Evolutionary conservation across 495 filamentous ascomycete species (phyloP).

Genomic region (Podospora sp.): DNA sequence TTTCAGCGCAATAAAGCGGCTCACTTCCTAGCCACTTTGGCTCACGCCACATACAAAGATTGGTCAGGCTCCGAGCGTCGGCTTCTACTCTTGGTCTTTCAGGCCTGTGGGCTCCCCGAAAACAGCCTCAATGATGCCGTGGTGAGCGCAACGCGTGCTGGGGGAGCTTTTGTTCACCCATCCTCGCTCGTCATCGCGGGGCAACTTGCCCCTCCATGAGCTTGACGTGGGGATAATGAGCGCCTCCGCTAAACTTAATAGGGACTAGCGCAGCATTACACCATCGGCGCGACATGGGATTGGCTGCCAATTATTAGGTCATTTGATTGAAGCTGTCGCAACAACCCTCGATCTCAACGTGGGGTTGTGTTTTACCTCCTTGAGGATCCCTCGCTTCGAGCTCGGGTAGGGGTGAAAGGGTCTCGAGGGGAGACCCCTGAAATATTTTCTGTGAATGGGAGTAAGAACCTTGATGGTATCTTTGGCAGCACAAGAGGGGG

Average conservation of each 20-base stretch:
- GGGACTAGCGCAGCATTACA: conserved; percentile 40
- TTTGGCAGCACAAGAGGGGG: background rate
- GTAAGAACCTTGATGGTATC: background rate
- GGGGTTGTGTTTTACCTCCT: background rate
- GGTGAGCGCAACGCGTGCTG: conserved; percentile 5
- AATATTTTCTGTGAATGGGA: background rate
- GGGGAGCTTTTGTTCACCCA: conserved; percentile 11
- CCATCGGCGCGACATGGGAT: conserved; percentile 34
- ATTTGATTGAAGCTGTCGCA: conserved; percentile 36
- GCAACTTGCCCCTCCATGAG: conserved; percentile 34
- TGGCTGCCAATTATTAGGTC: conserved; percentile 39
- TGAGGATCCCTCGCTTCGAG: background rate
- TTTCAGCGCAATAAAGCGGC: conserved; percentile 19
- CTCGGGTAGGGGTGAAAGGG: background rate
- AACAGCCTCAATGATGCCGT: conserved; percentile 14
- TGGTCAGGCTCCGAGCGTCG: conserved; percentile 2
- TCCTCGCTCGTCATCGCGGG: conserved; percentile 25
- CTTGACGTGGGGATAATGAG: conserved; percentile 34
- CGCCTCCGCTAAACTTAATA: conserved; percentile 36
- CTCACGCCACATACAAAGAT: conserved; percentile 16
- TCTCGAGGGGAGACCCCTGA: background rate
- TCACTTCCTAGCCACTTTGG: conserved; percentile 3
- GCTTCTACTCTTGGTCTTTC: conserved; percentile 1
- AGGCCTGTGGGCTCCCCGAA: conserved; percentile 11
- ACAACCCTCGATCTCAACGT: conserved; percentile 18